Conservation (phyloP, 352 stramenopile species). For the Hyaloperonospora brassicae region DNA sequence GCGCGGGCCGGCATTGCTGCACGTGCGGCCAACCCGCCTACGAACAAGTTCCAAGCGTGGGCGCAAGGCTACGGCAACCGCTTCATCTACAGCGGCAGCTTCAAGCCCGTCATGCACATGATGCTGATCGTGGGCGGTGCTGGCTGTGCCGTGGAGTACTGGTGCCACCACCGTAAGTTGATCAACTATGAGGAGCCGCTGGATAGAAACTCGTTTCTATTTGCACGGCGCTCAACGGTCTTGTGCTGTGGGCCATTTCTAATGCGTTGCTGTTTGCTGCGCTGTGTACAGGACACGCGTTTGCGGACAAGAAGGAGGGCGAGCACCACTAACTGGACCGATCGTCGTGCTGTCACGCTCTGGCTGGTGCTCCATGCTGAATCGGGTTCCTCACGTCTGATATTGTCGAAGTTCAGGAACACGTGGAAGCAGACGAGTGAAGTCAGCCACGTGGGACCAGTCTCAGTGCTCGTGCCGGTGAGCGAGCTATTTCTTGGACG, state of each 20-base stretch:
- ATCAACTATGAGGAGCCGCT: constrained; percentile 9
- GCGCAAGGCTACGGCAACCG: constrained; percentile 63
- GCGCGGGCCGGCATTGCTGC: constrained; percentile 58
- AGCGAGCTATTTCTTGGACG: constrained; percentile 10
- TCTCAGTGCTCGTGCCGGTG: constrained; percentile 4
- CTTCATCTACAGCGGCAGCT: constrained; percentile 70
- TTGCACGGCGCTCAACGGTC: too few species aligned
- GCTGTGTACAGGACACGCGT: constrained; percentile 32
- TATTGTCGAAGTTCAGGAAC: too few species aligned
- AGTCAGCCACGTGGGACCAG: constrained; percentile 1
- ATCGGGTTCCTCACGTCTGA: too few species aligned
- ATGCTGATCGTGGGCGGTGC: constrained; percentile 58
- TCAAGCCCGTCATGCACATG: constrained; percentile 67
- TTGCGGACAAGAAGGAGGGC: constrained; percentile 38
- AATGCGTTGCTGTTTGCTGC: constrained; percentile 6
- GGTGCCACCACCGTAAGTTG: constrained; percentile 58
- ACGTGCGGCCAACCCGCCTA: constrained; percentile 40
- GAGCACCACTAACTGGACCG: constrained; percentile 45
- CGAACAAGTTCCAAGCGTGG: constrained; percentile 58
- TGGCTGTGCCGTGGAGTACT: constrained; percentile 51
- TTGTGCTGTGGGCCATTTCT: too few species aligned
- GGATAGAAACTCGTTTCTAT: too few species aligned
- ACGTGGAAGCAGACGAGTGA: constrained; percentile 5
- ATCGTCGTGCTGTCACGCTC: not conserved
- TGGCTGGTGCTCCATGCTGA: too few species aligned